These are phyloP conservation scores for Pythium guiyangense DNA, from an alignment of 352 stramenopile genomes.

Conservation along the genomic window DNA sequence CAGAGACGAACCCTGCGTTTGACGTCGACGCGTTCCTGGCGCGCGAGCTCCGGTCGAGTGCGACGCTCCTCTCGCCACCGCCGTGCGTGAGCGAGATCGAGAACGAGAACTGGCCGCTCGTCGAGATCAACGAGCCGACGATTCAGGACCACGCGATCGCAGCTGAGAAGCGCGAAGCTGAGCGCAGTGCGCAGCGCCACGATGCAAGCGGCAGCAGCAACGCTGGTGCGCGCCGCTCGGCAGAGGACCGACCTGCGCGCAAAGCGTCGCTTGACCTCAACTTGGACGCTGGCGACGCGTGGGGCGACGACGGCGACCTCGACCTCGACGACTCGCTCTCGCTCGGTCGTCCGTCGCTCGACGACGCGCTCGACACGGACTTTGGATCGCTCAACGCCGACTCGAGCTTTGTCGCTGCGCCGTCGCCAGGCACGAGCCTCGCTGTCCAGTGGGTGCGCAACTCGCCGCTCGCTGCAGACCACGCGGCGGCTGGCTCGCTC, in stretches of 20 bases:
- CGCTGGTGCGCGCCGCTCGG: constrained; percentile 12
- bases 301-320: constrained; percentile 83
- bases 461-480: constrained; percentile 96
- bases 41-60: constrained; percentile 59
- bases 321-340: constrained; percentile 78
- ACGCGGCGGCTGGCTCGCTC: constrained; percentile 95
- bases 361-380: constrained; percentile 50
- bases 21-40: constrained; percentile 61
- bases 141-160: constrained; percentile 81
- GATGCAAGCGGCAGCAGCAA: constrained; percentile 20
- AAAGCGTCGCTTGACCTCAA: constrained; percentile 72
- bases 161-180: constrained; percentile 73
- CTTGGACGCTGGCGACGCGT: constrained; percentile 71
- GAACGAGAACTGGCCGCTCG: constrained; percentile 96
- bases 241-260: constrained; percentile 40
- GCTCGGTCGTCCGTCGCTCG: constrained; percentile 39
- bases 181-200: constrained; percentile 62
- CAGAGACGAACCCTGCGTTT: constrained; percentile 86
- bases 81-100: constrained; percentile 90
- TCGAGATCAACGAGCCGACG: constrained; percentile 92
- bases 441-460: constrained; percentile 93
- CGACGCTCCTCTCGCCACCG: constrained; percentile 90
- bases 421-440: constrained; percentile 84
- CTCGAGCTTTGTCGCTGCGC: constrained; percentile 87
- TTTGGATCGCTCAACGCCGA: constrained; percentile 29